phyloP scores from a whole-genome alignment of 345 rosid species.

The Populus deltoides region DNA sequence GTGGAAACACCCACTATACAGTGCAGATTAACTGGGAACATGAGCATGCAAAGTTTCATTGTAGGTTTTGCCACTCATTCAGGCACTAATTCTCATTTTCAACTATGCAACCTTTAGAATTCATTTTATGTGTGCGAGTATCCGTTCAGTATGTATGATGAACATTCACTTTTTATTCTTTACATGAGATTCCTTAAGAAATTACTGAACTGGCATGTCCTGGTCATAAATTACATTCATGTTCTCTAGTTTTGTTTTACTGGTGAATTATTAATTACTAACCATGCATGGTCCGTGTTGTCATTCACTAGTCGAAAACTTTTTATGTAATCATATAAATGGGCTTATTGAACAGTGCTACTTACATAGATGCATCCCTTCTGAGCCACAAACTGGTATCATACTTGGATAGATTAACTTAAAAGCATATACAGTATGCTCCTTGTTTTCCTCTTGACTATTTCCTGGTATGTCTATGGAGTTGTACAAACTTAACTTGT shows the following conservation, averaged over 20 bases:
- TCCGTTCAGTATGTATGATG: neutral
- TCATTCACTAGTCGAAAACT: neutral
- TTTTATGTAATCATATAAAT: neutral
- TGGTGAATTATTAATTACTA: neutral
- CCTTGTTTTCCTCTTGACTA: neutral
- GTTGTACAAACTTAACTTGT: conserved; percentile 3
- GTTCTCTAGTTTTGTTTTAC: neutral
- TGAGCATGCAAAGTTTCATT: neutral
- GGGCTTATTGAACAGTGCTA: neutral
- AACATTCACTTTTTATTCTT: neutral
- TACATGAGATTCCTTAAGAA: neutral
- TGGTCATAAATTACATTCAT: neutral
- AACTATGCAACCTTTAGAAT: neutral
- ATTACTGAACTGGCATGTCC: neutral
- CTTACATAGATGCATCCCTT: neutral
- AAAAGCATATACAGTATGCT: conserved; percentile 2
- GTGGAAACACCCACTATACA: neutral
- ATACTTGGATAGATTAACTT: neutral
- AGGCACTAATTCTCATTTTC: neutral
- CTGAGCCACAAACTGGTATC: neutral
- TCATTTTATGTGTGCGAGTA: neutral
- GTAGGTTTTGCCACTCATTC: neutral
- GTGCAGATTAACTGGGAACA: neutral
- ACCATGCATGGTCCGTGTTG: neutral
- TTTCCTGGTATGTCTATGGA: conserved; percentile 10